Evolutionary conservation across 768 basidiomycete genomes (phyloP), one percentile per base, ranked within the genome.

Genomic region (Trametes punicea): DNA sequence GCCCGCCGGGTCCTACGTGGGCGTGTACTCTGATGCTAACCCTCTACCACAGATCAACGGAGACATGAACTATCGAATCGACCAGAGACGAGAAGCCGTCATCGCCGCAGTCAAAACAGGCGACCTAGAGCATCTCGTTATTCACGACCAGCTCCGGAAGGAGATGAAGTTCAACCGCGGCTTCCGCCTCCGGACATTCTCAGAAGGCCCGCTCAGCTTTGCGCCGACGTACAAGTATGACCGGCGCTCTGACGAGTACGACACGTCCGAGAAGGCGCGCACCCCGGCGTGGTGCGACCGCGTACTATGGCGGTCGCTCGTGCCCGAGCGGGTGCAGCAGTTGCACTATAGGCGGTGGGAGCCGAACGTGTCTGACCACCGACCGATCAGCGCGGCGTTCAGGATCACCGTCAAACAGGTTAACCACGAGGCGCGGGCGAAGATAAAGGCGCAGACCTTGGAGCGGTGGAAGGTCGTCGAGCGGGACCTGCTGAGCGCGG

Each of bases 251-350:
- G 70, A 81, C 67, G 80, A 84, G 59, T 99, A 92, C 64, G 96
- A 99, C 67, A 77, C 87, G 2, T 92, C 89, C 0, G 91, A 93
- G 69, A 98, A 98, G 70, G 79, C 81, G 11, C 87, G 96, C 0
- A 77, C 85, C 7, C 96, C 96, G 3, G 94, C 96, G 2, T 99
- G 95, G 94, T 99, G 96, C 68, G 96, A 99, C 69, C 86, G 96
- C 5, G 82, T 99, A 20, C 73, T 98, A 38, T 96, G 87, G 83
- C 82, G 85, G 4, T 74, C 81, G 38, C 75, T 75, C 15, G 81
- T 78, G 15, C 74, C 76, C 13, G 71, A 69, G 11, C 77, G 90
- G 7, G 84, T 96, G 26, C 67, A 74, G 51, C 79, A 82, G 66
- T 57, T 90, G 62, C 82, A 83, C 64, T 97, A 99, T 70, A 70